Base-by-base conservation (phyloP, 2,329 filamentous ascomycete species). In the Epichloe baconii region DNA sequence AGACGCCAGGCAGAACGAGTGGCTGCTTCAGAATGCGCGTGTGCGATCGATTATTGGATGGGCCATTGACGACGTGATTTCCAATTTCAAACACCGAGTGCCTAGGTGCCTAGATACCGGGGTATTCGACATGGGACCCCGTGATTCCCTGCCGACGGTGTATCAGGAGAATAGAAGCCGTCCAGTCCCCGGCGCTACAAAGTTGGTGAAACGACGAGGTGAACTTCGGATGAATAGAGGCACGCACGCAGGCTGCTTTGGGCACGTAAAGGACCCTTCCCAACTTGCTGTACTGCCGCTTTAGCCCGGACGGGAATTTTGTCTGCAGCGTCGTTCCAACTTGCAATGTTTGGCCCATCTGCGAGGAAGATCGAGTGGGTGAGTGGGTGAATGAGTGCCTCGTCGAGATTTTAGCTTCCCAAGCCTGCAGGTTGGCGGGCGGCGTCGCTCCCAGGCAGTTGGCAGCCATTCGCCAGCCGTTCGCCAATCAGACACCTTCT, bases 381-480 rank as follows among this genome's bases (percentile, higher is more conserved):
- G 31, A 31, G 31, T 31, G 31, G 26, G 26, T 4, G 8, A 31
- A 8, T 31, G 31, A 31, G 31, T 31, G 31, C 31, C 31, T 31
- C 15, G 36, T 38, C 15, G 36, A n/a, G 36, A 38, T 38, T 44
- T 44, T n/a, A 26, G 42, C 21, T 21, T 42, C 21, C 38, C 47
- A 15, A 12, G 47, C 21, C 40, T 49, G 38, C 38, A 49, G 47
- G 21, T 21, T 44, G 47, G 40, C 47, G 47, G 47, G 47, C 40
- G 40, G 47, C 47, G 26, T 41, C 38, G 19, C 21, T 17, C 38
- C 38, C 38, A 11, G 47, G 42, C 42, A 44, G 11, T 15, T 31
- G 42, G 11, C 23, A 44, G 40, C 40, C 40, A 42, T n/a, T 21
- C 7, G 40, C 10, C 40, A 42, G 40, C 40, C 36, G 11, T n/a